Base-by-base conservation (phyloP, 331 rosid species). In the Phaseolus coccineus region DNA sequence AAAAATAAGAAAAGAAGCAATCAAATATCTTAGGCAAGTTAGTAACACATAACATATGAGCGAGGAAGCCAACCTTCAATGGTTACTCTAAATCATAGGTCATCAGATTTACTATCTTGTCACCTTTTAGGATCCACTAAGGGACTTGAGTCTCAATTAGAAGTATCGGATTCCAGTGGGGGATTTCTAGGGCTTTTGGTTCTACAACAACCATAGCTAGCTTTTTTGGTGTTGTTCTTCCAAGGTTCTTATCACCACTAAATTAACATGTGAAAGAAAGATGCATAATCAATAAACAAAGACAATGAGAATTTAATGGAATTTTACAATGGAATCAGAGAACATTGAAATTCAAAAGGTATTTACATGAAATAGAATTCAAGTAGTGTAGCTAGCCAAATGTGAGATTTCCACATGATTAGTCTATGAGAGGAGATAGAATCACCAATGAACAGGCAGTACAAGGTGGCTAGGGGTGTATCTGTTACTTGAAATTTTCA, bases 41-140 rank as follows among this genome's bases (percentile, higher is more conserved):
- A 37, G 74, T 24, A 33, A 66, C 46, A 77, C 37, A 68, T n/a
- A 28, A 71, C 63, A 77, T 35, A 58, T 16, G 39, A 28, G 8
- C 48, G 51, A 76, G 35, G 39, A 76, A 76, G 56, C 47, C 77
- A 76, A 48, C 42, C 51, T 61, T 61, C 19, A n/a, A 37, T 25
- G 6, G 25, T 52, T 30, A 62, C 47, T 12, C 51, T 47, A 61
- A 58, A 61, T 27, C 19, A 19, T 30, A 48, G 47, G 73, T 59
- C 19, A 62, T 37, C 27, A 46, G 65, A 61, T 51, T 46, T 73
- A 52, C 61, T 7, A 61, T 57, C 52, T 30, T 53, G 40, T 31
- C 31, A 55, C 48, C 35, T 31, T 9, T 30, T 30, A 62, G 24
- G 44, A 62, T 62, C 44, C 24, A 53, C 2, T 33, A 61, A 30